Conservation (phyloP, 768 basidiomycete genomes). For the Mycena epipterygia region DNA sequence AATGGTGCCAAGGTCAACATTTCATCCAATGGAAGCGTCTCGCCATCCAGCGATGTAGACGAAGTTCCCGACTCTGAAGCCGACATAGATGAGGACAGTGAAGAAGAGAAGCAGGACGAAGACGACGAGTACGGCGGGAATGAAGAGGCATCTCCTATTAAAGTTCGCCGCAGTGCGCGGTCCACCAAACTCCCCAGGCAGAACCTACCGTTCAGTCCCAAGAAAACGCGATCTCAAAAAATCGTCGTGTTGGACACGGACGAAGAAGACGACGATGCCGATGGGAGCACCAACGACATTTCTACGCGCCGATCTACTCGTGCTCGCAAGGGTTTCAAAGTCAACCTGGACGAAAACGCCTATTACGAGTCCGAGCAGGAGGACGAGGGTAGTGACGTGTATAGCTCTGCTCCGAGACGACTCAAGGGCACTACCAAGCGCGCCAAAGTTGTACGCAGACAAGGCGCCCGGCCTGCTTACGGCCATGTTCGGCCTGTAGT, state of each 20-base stretch:
- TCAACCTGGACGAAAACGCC: slow-evolving; percentile 48
- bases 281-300: slow-evolving; percentile 28
- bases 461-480: slow-evolving; percentile 55
- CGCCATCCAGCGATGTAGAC: slow-evolving; percentile 43
- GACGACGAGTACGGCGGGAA: slow-evolving; percentile 38
- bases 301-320: slow-evolving; percentile 65
- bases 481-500: slow-evolving; percentile 58
- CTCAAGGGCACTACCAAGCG: slow-evolving; percentile 32
- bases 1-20: slow-evolving; percentile 40
- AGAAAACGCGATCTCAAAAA: slow-evolving; percentile 64
- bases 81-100: slow-evolving; percentile 47
- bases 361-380: slow-evolving; percentile 47
- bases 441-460: slow-evolving; percentile 38
- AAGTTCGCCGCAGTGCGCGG: slow-evolving; percentile 35
- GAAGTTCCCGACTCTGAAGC: slow-evolving; percentile 51
- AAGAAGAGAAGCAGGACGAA: slow-evolving; percentile 36
- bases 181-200: slow-evolving; percentile 33
- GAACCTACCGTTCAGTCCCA: slow-evolving; percentile 77
- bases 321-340: slow-evolving; percentile 52
- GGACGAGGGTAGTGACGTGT: slow-evolving; percentile 48
- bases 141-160: slow-evolving; percentile 36
- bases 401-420: slow-evolving; percentile 30
- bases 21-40: slow-evolving; percentile 43
- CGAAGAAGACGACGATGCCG: slow-evolving; percentile 51
- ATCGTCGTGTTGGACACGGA: slow-evolving; percentile 49